Percentiles rank a stretch among this genome's conserved stretches.
Conservation (phyloP, 208 protist species). For the Naegleria gruberi region DNA sequence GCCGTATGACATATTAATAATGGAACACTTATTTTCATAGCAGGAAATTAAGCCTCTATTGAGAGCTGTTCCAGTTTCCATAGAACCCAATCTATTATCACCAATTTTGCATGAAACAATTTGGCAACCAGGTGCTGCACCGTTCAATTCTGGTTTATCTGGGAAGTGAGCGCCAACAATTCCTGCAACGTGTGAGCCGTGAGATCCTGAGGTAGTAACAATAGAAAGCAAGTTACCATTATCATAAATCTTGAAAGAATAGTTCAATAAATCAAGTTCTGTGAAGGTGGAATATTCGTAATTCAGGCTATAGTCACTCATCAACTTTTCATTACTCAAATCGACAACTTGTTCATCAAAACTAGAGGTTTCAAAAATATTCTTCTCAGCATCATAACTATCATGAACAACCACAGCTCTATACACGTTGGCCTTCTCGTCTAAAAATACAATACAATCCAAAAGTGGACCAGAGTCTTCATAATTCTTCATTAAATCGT, state of each 20-base stretch:
- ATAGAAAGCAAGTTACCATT: conserved; percentile 48
- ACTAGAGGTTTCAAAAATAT: not conserved
- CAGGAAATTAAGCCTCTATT: conserved; percentile 39
- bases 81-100: conserved; percentile 43
- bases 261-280: conserved; percentile 35
- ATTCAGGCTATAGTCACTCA: conserved; percentile 21
- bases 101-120: conserved; percentile 55
- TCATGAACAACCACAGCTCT: not conserved
- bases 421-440: conserved; percentile 17
- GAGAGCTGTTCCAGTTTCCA: conserved; percentile 40
- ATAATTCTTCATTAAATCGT: conserved; percentile 24
- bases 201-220: conserved; percentile 35
- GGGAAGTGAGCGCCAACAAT: conserved; percentile 51
- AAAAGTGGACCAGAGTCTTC: conserved; percentile 23
- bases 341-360: conserved; percentile 33
- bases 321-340: conserved; percentile 13
- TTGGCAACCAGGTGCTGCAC: conserved; percentile 43
- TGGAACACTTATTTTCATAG: conserved; percentile 31
- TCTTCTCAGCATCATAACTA: not conserved
- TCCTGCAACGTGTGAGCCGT: conserved; percentile 58
- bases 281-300: conserved; percentile 24
- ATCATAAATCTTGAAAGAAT: conserved; percentile 46
- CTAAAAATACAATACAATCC: conserved; percentile 38
- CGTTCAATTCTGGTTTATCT: conserved; percentile 47
- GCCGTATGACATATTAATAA: conserved; percentile 59